Evolutionary conservation across 129 eudicot genomes (phyloP), one percentile per base, ranked within the genome.

Genomic region (Pittosporum tobira): DNA sequence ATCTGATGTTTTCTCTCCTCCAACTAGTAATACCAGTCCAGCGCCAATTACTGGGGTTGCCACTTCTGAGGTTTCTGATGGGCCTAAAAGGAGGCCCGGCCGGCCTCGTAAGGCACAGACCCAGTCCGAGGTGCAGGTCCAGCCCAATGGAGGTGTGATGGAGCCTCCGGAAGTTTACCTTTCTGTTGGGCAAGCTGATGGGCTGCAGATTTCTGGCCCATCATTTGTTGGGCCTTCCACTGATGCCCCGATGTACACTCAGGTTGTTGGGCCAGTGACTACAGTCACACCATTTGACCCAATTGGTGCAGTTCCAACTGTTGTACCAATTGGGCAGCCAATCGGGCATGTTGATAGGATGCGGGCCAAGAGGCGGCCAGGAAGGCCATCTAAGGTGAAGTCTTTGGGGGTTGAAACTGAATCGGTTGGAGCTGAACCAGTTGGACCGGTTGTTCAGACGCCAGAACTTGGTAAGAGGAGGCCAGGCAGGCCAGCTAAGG

Each of bases 61-160:
- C 59, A 22, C 23, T 45, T 28, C 36, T 68, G 46, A 21, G 18
- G 47, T 23, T 38, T 20, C 72, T 7, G 73, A 62, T 47, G 62
- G 46, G 57, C 4, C 64, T 0, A 84, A 84, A 34, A 58, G 77
- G 24, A 57, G 72, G 28, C 75, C 70, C 0, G 94, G 88, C 2
- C 81, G 88, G 21, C 88, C 94, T 1, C 79, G 83, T 0, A 85
- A 81, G 78, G 28, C 63, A 26, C 74, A 60, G 40, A 65, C 74
- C 0, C 74, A 57, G n/a, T n/a, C n/a, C n/a, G n/a, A n/a, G n/a
- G n/a, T n/a, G n/a, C n/a, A n/a, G 10, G 25, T n/a, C 3, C 40
- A 57, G 36, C 47, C 64, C 37, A 15, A 48, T 24, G 42, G 36
- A 1, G 20, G 36, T 1, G 20, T 57, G 27, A 2, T 20, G 63